phyloP scores from a whole-genome alignment of 352 stramenopile species.

The Globisporangium megalacanthum region DNA sequence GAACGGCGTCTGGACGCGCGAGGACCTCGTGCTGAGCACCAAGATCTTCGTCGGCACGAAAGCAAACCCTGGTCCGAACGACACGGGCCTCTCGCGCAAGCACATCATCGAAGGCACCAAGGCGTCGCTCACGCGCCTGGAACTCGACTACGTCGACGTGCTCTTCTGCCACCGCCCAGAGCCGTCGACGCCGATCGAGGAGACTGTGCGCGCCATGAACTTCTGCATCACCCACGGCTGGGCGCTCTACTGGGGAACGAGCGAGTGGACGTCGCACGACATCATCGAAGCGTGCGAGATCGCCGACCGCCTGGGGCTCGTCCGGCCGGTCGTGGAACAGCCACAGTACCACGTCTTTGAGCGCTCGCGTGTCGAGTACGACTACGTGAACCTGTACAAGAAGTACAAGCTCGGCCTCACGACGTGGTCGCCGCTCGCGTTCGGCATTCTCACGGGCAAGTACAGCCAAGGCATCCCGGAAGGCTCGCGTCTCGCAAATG shows the following conservation, averaged over 20 bases:
- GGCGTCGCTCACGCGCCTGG: conserved; percentile 30
- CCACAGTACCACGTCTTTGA: conserved; percentile 53
- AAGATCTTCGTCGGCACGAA: conserved; percentile 50
- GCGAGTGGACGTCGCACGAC: conserved; percentile 38
- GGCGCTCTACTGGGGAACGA: conserved; percentile 43
- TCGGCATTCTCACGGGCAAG: conserved; percentile 53
- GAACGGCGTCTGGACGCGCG: conserved; percentile 19
- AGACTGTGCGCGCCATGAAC: conserved; percentile 42
- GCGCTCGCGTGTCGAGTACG: conserved; percentile 37
- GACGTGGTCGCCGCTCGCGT: no score
- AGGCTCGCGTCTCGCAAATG: conserved; percentile 19
- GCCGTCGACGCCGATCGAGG: no score
- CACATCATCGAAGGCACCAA: conserved; percentile 42
- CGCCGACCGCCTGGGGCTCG: conserved; percentile 20
- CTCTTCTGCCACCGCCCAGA: conserved; percentile 47
- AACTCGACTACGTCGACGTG: conserved; percentile 40
- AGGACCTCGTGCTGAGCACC: conserved; percentile 53
- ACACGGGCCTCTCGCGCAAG: conserved; percentile 26
- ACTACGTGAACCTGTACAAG: conserved; percentile 44
- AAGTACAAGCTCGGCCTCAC: conserved; percentile 46
- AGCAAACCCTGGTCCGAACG: conserved; percentile 19
- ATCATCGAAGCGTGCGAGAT: conserved; percentile 45
- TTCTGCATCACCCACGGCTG: conserved; percentile 28
- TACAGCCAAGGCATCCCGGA: conserved; percentile 29
- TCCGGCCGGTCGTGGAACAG: conserved; percentile 36